Base-by-base conservation (phyloP, 257 asterid species). In the Nicotiana sylvestris region DNA sequence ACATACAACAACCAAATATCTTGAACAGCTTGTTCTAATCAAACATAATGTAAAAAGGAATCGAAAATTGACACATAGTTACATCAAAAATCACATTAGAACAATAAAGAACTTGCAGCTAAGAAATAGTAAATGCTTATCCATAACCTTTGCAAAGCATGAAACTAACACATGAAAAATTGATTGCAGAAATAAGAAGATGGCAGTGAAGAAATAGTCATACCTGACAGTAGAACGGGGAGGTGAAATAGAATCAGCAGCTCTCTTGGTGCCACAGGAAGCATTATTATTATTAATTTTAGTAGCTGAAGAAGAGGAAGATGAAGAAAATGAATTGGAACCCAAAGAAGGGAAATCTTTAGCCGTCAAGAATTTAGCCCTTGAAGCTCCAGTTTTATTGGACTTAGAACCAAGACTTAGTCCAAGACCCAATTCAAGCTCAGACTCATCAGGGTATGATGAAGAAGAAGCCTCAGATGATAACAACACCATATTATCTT, bases 241-340 rank as follows among this genome's bases (percentile, higher is more conserved):
- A 76, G 98, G 98, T 2, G 99, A 93, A 81, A 89, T 82, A n/a
- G 98, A 90, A 37, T 92, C 95, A 33, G 97, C 98, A 62, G 88
- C 85, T 84, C 98, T 88, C 85, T 95, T 93, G 7, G 89, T 90
- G 58, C 97, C 97, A 82, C 91, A 89, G 21, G 88, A 81, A 64
- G 88, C 87, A 88, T 76, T 85, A 51, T 77, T 84, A 84, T 85
- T 81, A 37, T 78, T 85, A 84, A 84, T 78, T 87, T 83, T 91
- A 17, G 87, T 86, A 11, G 83, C 86, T 78, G 93, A 86, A 35
- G 95, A 89, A 6, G 92, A 92, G 0, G 97, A 89, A 4, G 95
- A 93, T 0, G 93, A 91, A 0, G 93, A 89, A 35, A 93, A 85
- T 68, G 88, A 82, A 18, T 91, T 89, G 43, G 91, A 86, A 85